Percentiles rank a stretch among this genome's conserved stretches.
Conservation (phyloP, 441 rosid genomes). For the Rhodomyrtus psidioides region DNA sequence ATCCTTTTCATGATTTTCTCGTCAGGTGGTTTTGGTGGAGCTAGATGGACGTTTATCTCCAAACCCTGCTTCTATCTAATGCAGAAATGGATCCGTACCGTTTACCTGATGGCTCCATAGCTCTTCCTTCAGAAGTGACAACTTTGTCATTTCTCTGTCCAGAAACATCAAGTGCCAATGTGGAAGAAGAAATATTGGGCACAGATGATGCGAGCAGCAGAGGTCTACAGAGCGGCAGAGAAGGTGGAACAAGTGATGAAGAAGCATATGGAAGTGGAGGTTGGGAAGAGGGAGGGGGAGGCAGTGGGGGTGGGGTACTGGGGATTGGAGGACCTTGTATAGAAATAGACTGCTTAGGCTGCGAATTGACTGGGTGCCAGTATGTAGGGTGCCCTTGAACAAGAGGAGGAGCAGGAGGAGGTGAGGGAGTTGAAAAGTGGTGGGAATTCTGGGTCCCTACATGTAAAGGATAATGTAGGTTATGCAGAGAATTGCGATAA, state of each 20-base stretch:
- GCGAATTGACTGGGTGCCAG: slow-evolving; percentile 20
- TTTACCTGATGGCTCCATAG: not conserved
- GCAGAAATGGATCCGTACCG: not conserved
- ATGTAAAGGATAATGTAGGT: slow-evolving; percentile 11
- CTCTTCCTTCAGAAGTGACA: not conserved
- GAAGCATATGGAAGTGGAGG: slow-evolving; percentile 18
- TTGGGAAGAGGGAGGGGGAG: not conserved
- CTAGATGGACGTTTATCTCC: not conserved
- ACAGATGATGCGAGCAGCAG: slow-evolving; percentile 6
- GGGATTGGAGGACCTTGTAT: slow-evolving; percentile 23
- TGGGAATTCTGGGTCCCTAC: slow-evolving; percentile 12
- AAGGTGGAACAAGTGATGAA: slow-evolving; percentile 15
- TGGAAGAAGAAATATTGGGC: slow-evolving; percentile 7
- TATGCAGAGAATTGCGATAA: slow-evolving; percentile 14
- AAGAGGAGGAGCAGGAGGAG: slow-evolving; percentile 15
- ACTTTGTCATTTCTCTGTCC: not conserved
- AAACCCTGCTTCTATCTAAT: not conserved
- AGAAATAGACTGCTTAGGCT: slow-evolving; percentile 11
- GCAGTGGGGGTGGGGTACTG: slow-evolving; percentile 18
- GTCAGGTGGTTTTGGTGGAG: slow-evolving; percentile 31
- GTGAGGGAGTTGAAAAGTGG: slow-evolving; percentile 13
- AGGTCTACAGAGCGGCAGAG: slow-evolving; percentile 12
- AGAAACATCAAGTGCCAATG: slow-evolving; percentile 3
- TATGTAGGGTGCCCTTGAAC: slow-evolving; percentile 21
- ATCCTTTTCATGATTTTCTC: slow-evolving; percentile 19